Evolutionary conservation across 257 asterid species (phyloP).

Genomic region (Leptodermis oblonga): DNA sequence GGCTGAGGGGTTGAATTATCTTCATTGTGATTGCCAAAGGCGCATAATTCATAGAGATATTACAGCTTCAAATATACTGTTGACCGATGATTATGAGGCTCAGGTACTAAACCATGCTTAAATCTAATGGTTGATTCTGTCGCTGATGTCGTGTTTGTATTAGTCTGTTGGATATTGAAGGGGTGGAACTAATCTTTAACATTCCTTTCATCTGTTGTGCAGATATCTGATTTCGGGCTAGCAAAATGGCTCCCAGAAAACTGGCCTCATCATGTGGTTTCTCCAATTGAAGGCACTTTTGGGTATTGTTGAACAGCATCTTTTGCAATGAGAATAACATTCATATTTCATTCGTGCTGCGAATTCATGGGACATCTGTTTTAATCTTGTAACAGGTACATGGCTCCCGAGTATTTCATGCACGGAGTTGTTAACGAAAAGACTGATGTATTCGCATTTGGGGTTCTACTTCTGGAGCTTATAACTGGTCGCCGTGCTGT

Average conservation of each 20-base stretch:
- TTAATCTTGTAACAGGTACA: constrained; percentile 44
- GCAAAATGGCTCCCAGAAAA: constrained; percentile 97
- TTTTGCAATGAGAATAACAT: background rate
- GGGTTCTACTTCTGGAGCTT: constrained; percentile 83
- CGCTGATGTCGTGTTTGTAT: background rate
- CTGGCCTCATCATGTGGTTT: constrained; percentile 83
- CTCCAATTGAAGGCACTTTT: constrained; percentile 98
- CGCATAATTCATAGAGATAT: constrained; percentile 92
- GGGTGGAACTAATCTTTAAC: background rate
- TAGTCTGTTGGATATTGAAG: background rate
- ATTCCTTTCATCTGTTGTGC: constrained; percentile 18
- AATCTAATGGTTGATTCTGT: background rate
- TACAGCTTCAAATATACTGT: constrained; percentile 85
- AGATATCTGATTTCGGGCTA: constrained; percentile 96
- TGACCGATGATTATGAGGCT: constrained; percentile 71
- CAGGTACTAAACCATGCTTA: constrained; percentile 40
- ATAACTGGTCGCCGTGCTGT: constrained; percentile 94
- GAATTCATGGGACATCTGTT: background rate
- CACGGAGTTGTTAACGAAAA: constrained; percentile 86
- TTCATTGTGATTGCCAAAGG: constrained; percentile 76
- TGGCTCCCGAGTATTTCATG: constrained; percentile 99
- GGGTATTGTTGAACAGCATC: constrained; percentile 42
- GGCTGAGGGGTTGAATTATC: constrained; percentile 83
- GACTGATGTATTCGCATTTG: constrained; percentile 92
- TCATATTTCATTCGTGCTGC: background rate